Conservation (phyloP, 345 rosid species). For the Isatis tinctoria region DNA sequence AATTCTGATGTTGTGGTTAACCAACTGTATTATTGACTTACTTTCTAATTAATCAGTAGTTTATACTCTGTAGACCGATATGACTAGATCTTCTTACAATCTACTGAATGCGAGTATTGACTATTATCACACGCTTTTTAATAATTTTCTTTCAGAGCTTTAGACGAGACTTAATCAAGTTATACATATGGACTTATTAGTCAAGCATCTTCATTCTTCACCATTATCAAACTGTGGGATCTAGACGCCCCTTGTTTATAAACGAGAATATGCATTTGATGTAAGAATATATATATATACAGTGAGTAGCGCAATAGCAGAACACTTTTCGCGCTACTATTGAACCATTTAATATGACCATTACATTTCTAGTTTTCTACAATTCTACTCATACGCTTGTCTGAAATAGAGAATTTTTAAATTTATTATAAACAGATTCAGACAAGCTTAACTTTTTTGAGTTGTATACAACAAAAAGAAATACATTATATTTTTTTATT, state of each 20-base stretch:
- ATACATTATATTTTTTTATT: no score
- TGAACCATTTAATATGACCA: no score
- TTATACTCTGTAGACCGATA: not conserved
- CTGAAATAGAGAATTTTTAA: no score
- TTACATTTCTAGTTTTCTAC: no score
- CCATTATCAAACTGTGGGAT: not conserved
- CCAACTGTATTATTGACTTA: slow-evolving; percentile 14
- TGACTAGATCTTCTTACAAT: not conserved
- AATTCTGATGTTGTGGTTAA: slow-evolving; percentile 16
- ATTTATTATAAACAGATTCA: no score
- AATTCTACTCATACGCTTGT: no score
- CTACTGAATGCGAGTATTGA: slow-evolving; percentile 2
- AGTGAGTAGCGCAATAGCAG: no score
- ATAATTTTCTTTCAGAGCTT: not conserved
- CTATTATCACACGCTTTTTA: slow-evolving; percentile 13
- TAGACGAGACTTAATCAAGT: not conserved
- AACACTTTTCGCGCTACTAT: no score
- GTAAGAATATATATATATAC: no score
- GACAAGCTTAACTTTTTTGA: no score
- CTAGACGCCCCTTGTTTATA: not conserved
- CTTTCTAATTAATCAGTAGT: not conserved
- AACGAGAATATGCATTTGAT: no score
- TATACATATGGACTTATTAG: not conserved
- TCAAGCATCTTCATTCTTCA: not conserved
- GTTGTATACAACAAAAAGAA: no score